Percentiles rank a stretch among this genome's conserved stretches.
These are phyloP conservation scores for Calonectria honghensis DNA, from an alignment of 2,329 filamentous ascomycete genomes.

Conservation along the genomic window DNA sequence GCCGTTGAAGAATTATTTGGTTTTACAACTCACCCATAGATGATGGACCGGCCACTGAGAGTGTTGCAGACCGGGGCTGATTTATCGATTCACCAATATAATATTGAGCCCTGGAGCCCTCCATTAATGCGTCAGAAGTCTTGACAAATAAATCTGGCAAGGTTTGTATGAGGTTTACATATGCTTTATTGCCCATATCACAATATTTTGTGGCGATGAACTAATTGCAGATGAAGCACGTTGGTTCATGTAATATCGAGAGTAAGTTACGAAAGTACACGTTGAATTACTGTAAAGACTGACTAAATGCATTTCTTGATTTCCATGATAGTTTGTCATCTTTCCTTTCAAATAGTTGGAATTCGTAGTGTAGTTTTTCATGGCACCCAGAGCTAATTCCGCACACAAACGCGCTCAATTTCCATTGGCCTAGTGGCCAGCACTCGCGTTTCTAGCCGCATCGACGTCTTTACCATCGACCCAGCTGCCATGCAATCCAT, in stretches of 20 bases:
- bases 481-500: slow-evolving; percentile 8
- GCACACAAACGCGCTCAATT: background rate
- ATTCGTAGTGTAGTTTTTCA: background rate
- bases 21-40: no score
- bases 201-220: background rate
- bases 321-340: background rate
- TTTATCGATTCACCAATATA: background rate
- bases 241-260: background rate
- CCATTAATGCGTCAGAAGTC: background rate
- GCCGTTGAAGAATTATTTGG: no score
- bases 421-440: background rate
- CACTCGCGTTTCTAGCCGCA: background rate
- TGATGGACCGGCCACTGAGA: no score
- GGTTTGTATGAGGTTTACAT: background rate
- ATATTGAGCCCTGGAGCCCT: rapidly evolving
- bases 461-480: slow-evolving; percentile 7
- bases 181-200: background rate
- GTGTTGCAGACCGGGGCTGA: background rate
- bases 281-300: background rate
- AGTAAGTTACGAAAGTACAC: background rate
- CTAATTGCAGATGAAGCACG: background rate
- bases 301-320: background rate
- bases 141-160: background rate
- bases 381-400: background rate
- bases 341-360: background rate